Conservation (phyloP, 306 rosid species). For the Citrullus colocynthis region DNA sequence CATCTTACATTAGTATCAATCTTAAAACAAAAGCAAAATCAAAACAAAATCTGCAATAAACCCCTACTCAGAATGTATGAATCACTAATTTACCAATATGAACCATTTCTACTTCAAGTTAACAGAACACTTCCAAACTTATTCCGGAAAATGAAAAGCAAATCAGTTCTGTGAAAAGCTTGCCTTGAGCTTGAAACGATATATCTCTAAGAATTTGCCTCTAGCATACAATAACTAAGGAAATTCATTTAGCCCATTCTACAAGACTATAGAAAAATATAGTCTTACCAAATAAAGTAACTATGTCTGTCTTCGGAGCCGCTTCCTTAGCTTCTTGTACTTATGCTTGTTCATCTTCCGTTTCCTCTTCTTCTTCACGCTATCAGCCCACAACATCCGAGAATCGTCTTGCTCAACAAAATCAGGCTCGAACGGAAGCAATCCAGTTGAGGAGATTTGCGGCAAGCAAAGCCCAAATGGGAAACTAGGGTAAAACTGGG, state of each 20-base stretch:
- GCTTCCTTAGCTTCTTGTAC: slow-evolving; percentile 62
- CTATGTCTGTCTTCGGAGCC: slow-evolving; percentile 49
- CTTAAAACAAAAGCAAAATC: neutral
- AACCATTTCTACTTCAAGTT: neutral
- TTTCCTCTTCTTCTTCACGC: slow-evolving; percentile 85
- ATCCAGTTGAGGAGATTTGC: slow-evolving; percentile 19
- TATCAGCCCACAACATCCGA: slow-evolving; percentile 56
- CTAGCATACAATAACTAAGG: neutral
- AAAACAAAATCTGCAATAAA: neutral
- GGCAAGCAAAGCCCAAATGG: slow-evolving; percentile 39
- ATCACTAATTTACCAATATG: neutral
- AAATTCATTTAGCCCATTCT: neutral
- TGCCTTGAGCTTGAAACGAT: neutral
- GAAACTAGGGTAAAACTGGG: slow-evolving; percentile 35
- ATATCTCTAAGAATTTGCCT: neutral
- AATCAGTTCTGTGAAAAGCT: neutral
- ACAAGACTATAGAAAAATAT: slow-evolving; percentile 1
- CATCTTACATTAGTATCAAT: neutral
- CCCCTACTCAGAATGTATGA: neutral
- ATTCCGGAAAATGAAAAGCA: neutral
- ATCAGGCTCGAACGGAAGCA: slow-evolving; percentile 16
- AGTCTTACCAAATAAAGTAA: slow-evolving; percentile 15
- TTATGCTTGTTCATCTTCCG: slow-evolving; percentile 75
- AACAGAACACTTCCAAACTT: slow-evolving; percentile 9
- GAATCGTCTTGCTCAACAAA: slow-evolving; percentile 26